phyloP scores from a whole-genome alignment of 2,329 filamentous ascomycete species.

The Fusarium devonianum region DNA sequence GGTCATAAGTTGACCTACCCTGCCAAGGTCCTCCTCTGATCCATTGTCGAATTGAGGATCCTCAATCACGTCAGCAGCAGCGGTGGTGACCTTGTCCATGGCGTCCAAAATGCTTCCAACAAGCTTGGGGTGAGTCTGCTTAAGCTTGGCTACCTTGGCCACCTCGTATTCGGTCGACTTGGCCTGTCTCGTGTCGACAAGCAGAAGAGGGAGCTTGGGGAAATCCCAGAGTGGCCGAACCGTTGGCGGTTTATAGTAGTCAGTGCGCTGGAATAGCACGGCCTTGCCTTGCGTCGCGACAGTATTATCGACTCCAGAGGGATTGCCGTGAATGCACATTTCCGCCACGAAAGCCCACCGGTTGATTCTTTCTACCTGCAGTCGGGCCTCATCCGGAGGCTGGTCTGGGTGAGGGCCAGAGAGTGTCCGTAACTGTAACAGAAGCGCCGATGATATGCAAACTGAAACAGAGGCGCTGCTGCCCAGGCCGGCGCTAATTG shows the following conservation, averaged over 20 bases:
- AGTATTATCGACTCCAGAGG: constrained; percentile 96
- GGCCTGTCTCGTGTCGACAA: constrained; percentile 87
- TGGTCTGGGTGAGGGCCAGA: constrained; percentile 93
- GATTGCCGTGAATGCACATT: constrained; percentile 97
- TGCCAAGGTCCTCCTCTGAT: constrained; percentile 69
- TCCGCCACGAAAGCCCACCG: constrained; percentile 97
- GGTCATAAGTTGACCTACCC: constrained; percentile 85
- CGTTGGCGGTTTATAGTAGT: constrained; percentile 77
- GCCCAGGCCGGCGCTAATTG: constrained; percentile 87
- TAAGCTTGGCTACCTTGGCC: constrained; percentile 80
- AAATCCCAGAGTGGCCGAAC: constrained; percentile 85
- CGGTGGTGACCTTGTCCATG: constrained; percentile 75
- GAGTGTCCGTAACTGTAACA: constrained; percentile 87
- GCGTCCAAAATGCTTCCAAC: constrained; percentile 83
- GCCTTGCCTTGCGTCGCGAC: constrained; percentile 93
- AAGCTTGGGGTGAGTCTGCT: constrained; percentile 74
- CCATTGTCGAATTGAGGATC: constrained; percentile 72
- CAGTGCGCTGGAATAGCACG: constrained; percentile 83
- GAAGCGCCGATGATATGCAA: constrained; percentile 82
- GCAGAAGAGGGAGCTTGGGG: constrained; percentile 86
- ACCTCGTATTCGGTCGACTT: constrained; percentile 89
- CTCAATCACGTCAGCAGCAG: constrained; percentile 62
- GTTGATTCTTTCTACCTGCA: constrained; percentile 95
- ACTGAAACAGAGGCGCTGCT: constrained; percentile 95
- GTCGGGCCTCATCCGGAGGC: constrained; percentile 81